Conservation (phyloP, 1,139 yeast species). For the Candida sanyaensis region DNA sequence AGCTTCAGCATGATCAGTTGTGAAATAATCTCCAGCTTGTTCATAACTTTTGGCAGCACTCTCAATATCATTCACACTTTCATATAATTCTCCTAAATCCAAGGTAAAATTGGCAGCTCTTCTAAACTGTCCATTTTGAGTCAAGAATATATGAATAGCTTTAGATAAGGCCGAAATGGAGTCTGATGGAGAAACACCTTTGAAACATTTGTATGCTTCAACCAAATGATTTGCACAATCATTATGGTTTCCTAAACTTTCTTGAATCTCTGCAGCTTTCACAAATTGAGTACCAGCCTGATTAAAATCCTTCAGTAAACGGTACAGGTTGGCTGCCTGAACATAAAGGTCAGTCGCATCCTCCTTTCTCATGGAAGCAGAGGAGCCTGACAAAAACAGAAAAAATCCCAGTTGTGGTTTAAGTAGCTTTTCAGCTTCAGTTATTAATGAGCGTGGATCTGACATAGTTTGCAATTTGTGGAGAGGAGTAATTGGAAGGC, state of each 20-base stretch:
- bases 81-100: constrained; percentile 88
- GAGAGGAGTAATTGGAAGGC: not conserved
- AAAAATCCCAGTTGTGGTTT: constrained; percentile 76
- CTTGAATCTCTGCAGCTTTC: constrained; percentile 81
- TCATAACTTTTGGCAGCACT: constrained; percentile 81
- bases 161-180: constrained; percentile 76
- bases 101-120: constrained; percentile 93
- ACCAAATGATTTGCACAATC: constrained; percentile 90
- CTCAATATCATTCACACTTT: constrained; percentile 62
- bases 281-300: constrained; percentile 84
- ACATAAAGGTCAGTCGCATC: constrained; percentile 90
- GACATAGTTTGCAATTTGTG: constrained; percentile 23
- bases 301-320: constrained; percentile 68
- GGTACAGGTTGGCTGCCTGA: constrained; percentile 88
- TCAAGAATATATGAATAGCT: constrained; percentile 78
- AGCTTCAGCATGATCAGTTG: constrained; percentile 92
- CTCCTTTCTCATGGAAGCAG: constrained; percentile 68
- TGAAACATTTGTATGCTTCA: constrained; percentile 89
- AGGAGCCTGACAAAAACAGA: constrained; percentile 69
- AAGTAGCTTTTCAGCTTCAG: constrained; percentile 46
- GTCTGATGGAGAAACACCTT: constrained; percentile 68
- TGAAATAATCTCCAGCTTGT: constrained; percentile 95
- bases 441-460: constrained; percentile 42
- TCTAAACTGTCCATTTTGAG: constrained; percentile 90
- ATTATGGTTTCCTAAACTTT: constrained; percentile 74